phyloP scores from a whole-genome alignment of 352 stramenopile species.

The Globisporangium takayamanum region DNA sequence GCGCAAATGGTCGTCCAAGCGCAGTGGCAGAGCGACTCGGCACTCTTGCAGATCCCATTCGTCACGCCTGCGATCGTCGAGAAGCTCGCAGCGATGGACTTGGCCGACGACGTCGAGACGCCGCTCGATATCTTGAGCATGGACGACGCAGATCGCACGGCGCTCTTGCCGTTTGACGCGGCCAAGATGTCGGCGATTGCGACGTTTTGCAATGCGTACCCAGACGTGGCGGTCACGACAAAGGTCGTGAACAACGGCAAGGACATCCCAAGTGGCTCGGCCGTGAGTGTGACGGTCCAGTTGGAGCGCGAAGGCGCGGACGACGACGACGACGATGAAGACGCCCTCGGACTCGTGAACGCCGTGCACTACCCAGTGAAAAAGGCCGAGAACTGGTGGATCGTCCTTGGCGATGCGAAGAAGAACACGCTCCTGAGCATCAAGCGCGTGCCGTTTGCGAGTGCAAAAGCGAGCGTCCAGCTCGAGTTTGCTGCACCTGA shows the following conservation, averaged over 20 bases:
- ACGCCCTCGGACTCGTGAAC: conserved; percentile 55
- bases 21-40: conserved; percentile 96
- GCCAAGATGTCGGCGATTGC: conserved; percentile 96
- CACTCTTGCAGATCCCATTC: conserved; percentile 95
- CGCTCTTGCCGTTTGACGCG: conserved; percentile 87
- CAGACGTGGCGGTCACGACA: conserved; percentile 95
- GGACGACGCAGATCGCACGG: conserved; percentile 88
- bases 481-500: conserved; percentile 96
- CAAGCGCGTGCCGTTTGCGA: conserved; percentile 93
- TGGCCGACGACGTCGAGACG: conserved; percentile 73
- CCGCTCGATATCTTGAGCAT: conserved; percentile 87
- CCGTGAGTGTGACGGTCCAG: conserved; percentile 84
- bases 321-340: conserved; percentile 63
- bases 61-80: conserved; percentile 90
- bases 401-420: conserved; percentile 94
- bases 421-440: conserved; percentile 96
- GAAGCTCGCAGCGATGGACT: conserved; percentile 42
- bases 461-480: conserved; percentile 66
- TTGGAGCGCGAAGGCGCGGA: conserved; percentile 92
- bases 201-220: conserved; percentile 99
- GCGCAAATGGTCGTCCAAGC: conserved; percentile 99
- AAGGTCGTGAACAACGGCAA: conserved; percentile 88
- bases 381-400: conserved; percentile 98
- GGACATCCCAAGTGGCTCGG: conserved; percentile 87
- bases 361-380: conserved; percentile 68